Evolutionary conservation across 2,329 filamentous ascomycete genomes (phyloP).

Genomic region (Pseudogymnoascus sp.): DNA sequence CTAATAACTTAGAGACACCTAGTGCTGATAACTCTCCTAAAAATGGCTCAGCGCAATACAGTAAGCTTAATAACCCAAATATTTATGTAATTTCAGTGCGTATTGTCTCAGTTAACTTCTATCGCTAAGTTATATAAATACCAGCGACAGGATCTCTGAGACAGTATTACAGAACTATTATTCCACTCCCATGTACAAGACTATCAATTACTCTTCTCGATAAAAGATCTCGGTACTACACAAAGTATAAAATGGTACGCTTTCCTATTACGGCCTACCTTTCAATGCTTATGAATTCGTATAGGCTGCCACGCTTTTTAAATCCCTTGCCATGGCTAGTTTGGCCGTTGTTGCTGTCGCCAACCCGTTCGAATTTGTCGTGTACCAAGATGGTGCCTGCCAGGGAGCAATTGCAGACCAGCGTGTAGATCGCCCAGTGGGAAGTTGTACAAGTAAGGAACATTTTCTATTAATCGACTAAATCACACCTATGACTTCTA

Average conservation of each 20-base stretch:
- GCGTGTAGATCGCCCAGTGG: neutral
- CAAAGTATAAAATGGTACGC: neutral
- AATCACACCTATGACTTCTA: neutral
- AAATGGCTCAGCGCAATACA: no score
- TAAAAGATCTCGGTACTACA: neutral
- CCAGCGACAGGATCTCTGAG: no score
- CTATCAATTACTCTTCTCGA: neutral
- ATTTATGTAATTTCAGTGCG: no score
- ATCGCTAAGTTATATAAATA: no score
- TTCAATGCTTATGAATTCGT: neutral
- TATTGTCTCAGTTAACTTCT: no score
- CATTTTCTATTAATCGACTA: neutral
- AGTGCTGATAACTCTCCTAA: no score
- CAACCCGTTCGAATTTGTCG: neutral
- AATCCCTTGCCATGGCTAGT: neutral
- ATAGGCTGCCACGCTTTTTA: neutral
- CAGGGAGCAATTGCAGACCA: neutral
- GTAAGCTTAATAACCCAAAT: no score
- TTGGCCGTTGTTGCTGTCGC: neutral
- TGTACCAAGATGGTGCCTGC: neutral
- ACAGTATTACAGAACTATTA: neutral
- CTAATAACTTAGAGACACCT: no score
- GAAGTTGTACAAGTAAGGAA: neutral
- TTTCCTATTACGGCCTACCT: neutral
- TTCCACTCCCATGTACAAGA: neutral